Evolutionary conservation across 2,329 filamentous ascomycete genomes (phyloP).

Genomic region (Fusarium oxysporum): DNA sequence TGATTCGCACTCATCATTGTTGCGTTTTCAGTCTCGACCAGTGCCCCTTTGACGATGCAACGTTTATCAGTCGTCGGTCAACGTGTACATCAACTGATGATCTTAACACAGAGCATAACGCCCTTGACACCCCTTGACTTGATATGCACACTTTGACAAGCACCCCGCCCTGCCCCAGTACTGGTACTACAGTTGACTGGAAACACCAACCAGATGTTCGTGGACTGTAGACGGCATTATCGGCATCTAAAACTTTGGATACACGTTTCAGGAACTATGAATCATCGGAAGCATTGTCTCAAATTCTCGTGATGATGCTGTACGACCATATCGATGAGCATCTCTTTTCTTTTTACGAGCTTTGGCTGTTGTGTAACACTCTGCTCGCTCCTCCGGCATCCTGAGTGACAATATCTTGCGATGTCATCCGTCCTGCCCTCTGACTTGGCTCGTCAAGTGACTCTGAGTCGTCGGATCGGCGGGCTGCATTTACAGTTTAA

Average conservation of each 20-base stretch:
- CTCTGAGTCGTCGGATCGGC: constrained; percentile 23
- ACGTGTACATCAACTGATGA: constrained; percentile 5
- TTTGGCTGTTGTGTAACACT: constrained; percentile 17
- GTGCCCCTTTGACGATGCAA: constrained; percentile 12
- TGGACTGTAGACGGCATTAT: constrained; percentile 7
- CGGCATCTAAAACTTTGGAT: constrained; percentile 9
- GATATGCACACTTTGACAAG: constrained; percentile 6
- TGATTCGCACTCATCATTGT: not conserved
- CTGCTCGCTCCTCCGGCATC: constrained; percentile 7
- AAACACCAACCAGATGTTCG: constrained; percentile 6
- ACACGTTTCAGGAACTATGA: constrained; percentile 21
- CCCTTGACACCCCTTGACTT: not conserved
- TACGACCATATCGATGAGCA: constrained; percentile 4
- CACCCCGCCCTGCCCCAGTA: not conserved
- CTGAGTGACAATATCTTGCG: constrained; percentile 7
- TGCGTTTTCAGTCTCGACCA: not conserved
- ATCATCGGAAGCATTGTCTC: constrained; percentile 19
- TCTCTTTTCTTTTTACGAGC: constrained; percentile 6
- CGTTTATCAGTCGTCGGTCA: constrained; percentile 1
- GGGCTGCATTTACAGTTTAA: constrained; percentile 2
- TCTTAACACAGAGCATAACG: constrained; percentile 24
- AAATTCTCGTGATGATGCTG: constrained; percentile 26
- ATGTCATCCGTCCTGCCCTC: constrained; percentile 11
- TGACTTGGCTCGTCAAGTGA: constrained; percentile 9
- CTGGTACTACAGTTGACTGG: not conserved